Conservation (phyloP, 202 grass and related monocot genomes). For the Dendrocalamus latiflorus region DNA sequence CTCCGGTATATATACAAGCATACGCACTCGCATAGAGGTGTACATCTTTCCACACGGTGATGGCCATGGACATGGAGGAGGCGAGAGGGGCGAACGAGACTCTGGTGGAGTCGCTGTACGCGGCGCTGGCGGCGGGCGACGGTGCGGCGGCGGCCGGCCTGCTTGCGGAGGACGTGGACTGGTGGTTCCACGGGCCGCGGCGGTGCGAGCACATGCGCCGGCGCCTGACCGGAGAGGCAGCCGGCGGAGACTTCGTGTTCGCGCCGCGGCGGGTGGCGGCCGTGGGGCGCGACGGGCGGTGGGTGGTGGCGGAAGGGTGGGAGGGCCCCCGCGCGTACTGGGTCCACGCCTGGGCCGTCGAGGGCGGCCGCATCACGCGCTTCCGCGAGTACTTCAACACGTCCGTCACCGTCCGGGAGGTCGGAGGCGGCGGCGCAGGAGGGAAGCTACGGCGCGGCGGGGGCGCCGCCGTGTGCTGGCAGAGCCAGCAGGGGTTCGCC, state of each 20-base stretch:
- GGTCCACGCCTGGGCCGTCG: constrained; percentile 50
- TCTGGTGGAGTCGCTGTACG: constrained; percentile 41
- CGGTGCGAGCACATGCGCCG: constrained; percentile 43
- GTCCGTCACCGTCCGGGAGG: constrained; percentile 16
- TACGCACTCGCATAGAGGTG: background rate
- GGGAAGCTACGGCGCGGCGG: background rate
- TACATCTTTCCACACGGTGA: background rate
- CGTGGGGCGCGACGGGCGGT: constrained; percentile 11
- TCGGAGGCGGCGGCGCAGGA: background rate
- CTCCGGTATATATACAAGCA: background rate
- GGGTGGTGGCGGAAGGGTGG: constrained; percentile 51
- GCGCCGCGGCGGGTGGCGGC: constrained; percentile 1
- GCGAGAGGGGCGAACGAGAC: background rate
- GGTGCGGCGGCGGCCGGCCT: background rate
- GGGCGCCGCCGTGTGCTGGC: too few relatives aligned
- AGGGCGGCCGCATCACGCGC: constrained; percentile 13
- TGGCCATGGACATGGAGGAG: background rate
- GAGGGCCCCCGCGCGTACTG: constrained; percentile 38
- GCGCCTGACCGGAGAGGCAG: constrained; percentile 24
- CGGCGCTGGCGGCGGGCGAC: constrained; percentile 11
- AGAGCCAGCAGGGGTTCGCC: too few relatives aligned
- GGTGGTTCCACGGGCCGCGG: constrained; percentile 45
- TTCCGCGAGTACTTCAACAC: constrained; percentile 60
- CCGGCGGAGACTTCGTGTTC: constrained; percentile 7
- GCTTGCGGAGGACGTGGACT: constrained; percentile 32